phyloP scores from a whole-genome alignment of 2,329 filamentous ascomycete species.

The Xylaria sp. region DNA sequence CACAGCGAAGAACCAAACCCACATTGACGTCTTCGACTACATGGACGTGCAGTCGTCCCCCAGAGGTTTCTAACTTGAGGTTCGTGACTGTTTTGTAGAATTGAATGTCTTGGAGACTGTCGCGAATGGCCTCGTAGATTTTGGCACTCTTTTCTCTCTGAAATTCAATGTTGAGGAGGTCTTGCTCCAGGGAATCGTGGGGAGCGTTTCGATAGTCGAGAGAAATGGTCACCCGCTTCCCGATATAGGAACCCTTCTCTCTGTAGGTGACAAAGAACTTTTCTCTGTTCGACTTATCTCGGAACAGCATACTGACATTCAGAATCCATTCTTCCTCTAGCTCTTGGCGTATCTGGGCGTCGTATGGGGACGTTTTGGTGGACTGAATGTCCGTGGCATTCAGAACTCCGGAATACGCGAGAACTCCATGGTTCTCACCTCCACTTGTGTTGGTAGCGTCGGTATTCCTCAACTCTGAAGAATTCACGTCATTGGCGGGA shows the following conservation, averaged over 20 bases:
- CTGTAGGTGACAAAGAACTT: conserved; percentile 98
- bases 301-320: conserved; percentile 97
- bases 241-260: conserved; percentile 64
- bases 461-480: conserved; percentile 26
- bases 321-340: conserved; percentile 88
- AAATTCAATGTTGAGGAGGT: conserved; percentile 69
- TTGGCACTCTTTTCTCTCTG: conserved; percentile 89
- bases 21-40: conserved; percentile 93
- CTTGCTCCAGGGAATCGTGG: conserved; percentile 76
- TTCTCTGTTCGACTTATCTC: conserved; percentile 84
- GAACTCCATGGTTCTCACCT: conserved; percentile 28
- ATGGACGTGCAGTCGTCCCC: conserved; percentile 86
- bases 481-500: conserved; percentile 32
- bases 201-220: conserved; percentile 83
- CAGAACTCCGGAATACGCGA: conserved; percentile 17
- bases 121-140: conserved; percentile 91
- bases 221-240: conserved; percentile 87
- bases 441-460: conserved; percentile 21
- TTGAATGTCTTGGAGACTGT: conserved; percentile 86
- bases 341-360: conserved; percentile 67
- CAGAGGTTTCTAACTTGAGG: conserved; percentile 82
- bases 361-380: conserved; percentile 50
- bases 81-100: conserved; percentile 97
- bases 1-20: conserved; percentile 29
- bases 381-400: conserved; percentile 41